Percentiles rank a stretch among this genome's conserved stretches.
Conservation (phyloP, 1,284 basidiomycete genomes). For the Kalmanozyma brasiliensis region DNA sequence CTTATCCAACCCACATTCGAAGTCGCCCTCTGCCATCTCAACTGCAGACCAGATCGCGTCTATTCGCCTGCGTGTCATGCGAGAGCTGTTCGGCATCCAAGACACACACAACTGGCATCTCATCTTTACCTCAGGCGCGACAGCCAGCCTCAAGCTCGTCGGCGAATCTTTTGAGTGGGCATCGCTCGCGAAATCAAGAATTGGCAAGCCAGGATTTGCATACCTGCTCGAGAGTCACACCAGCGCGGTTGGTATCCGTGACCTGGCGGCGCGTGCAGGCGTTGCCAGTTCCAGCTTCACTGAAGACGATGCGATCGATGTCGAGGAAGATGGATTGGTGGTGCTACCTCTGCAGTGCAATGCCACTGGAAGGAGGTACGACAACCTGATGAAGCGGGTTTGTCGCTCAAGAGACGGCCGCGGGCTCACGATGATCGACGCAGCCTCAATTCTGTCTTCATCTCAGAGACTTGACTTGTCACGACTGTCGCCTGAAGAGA, state of each 20-base stretch:
- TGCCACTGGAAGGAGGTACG: slow-evolving; percentile 49
- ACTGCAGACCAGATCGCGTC: slow-evolving; percentile 54
- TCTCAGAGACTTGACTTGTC: slow-evolving; percentile 25
- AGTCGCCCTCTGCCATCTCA: slow-evolving; percentile 51
- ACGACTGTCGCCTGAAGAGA: slow-evolving; percentile 6
- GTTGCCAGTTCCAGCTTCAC: slow-evolving; percentile 5
- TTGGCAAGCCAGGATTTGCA: slow-evolving; percentile 13
- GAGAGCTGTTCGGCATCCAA: slow-evolving; percentile 59
- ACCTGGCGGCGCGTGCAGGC: slow-evolving; percentile 26
- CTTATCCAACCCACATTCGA: slow-evolving; percentile 66
- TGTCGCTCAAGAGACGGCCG: slow-evolving; percentile 8
- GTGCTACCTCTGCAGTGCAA: slow-evolving; percentile 59
- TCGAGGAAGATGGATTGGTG: slow-evolving; percentile 13
- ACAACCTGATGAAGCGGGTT: slow-evolving; percentile 18
- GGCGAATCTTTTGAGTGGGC: slow-evolving; percentile 51
- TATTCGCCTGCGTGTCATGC: slow-evolving; percentile 53
- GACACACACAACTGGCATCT: slow-evolving; percentile 47
- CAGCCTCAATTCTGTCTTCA: slow-evolving; percentile 54
- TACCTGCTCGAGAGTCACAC: slow-evolving; percentile 50
- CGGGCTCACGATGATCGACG: slow-evolving; percentile 44
- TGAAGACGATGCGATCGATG: not conserved
- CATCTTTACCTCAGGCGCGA: slow-evolving; percentile 54
- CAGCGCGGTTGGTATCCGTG: slow-evolving; percentile 50
- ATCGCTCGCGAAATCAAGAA: not conserved
- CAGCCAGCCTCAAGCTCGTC: slow-evolving; percentile 49